Percentiles rank a stretch among this genome's conserved stretches.
Evolutionary conservation across 1,284 basidiomycete genomes (phyloP).

Genomic region (Ustilago xerochloae): DNA sequence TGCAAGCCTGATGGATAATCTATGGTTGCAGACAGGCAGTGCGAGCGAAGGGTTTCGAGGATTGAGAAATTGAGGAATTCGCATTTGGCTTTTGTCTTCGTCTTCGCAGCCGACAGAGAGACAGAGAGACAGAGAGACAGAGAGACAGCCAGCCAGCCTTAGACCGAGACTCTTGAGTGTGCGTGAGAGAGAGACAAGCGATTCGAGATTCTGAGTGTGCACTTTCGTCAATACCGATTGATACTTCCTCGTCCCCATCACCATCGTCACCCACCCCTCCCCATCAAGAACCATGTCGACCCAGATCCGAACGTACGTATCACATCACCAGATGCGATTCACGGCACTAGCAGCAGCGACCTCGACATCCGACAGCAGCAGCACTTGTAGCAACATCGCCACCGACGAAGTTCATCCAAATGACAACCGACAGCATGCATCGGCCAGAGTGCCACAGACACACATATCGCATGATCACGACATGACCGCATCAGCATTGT

Average conservation of each 20-base stretch:
- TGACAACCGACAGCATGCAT: neutral
- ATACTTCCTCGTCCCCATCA: constrained; percentile 20
- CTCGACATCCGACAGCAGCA: neutral
- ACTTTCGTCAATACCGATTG: constrained; percentile 12
- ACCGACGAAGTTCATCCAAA: neutral
- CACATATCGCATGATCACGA: neutral
- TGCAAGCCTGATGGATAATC: constrained; percentile 7
- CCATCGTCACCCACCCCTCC: constrained; percentile 34
- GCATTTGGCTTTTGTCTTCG: neutral
- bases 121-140: neutral
- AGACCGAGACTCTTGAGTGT: neutral
- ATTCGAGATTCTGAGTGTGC: constrained; percentile 7
- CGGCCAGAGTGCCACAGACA: neutral
- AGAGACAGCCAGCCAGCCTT: too few species aligned
- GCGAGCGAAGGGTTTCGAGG: too few species aligned
- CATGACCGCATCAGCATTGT: neutral
- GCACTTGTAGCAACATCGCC: constrained; percentile 6
- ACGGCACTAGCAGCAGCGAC: constrained; percentile 11
- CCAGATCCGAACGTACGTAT: constrained; percentile 58
- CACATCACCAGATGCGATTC: constrained; percentile 23
- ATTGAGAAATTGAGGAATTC: constrained; percentile 8
- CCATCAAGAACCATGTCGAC: constrained; percentile 59
- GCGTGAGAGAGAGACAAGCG: too few species aligned
- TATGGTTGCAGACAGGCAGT: constrained; percentile 24
- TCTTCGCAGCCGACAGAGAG: neutral